Evolutionary conservation across 2,329 filamentous ascomycete species (phyloP), one percentile per base, ranked within the genome.

Genomic region (Exophiala dermatitidis): DNA sequence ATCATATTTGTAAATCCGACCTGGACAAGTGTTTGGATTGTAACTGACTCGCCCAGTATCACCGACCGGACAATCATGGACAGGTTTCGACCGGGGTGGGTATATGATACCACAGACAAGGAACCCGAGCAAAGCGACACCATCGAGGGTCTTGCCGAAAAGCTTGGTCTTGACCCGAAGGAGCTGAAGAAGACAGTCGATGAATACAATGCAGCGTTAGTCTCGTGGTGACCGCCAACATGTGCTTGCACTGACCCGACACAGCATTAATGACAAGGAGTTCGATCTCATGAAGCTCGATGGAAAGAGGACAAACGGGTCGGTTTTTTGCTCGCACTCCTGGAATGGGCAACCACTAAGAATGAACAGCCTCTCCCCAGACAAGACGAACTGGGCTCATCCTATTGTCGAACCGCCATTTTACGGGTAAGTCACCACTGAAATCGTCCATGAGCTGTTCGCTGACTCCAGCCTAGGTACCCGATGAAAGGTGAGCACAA

Each of bases 41-140:
- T 32, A 45, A 19, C 45, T 33, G 26, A 19, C 5, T 12, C 46
- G 19, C 37, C 12, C 42, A 54, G 52, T 60, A 61, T 72, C 51
- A 72, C 71, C 5, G 71, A 72, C 53, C 63, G 66, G 19, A 64
- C 63, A 6, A 71, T 72, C 60, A 70, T 71, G 70, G 63, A 71
- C 36, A 63, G 66, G 2, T 73, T 73, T 66, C 64, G 69, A 30
- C 70, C 69, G 9, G 67, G 67, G 43, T 73, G 70, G 71, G 71
- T 72, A 3, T 72, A 70, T 47, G 69, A 72, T 19, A 72, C 71
- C 1, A 72, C 71, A 1, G 70, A 73, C 49, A 60, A 69, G 34
- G 68, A 70, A 42, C 71, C 70, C 4, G 68, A 69, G 56, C 63
- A 69, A 48, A 68, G 67, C 6, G 65, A 72, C 38, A 70, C 69